Evolutionary conservation across 257 asterid species (phyloP), one percentile per base, ranked within the genome.

Genomic region (Euphrasia confusa): DNA sequence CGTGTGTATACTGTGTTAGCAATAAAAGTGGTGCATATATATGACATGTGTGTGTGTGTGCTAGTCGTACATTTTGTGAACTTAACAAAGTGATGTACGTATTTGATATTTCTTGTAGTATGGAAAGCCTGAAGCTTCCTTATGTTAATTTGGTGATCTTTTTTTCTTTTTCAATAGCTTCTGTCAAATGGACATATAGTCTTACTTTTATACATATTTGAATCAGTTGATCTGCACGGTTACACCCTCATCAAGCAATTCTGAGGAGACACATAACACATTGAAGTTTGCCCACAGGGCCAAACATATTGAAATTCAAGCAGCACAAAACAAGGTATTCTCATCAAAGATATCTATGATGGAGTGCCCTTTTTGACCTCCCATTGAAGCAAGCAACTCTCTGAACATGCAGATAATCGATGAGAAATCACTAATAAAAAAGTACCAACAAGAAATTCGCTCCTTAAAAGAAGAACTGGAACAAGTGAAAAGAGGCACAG

Each of bases 251-350:
- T 89, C 96, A 63, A 87, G 99, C 86, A 87, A 83, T 72, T 79
- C 97, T 58, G 99, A 93, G 78, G 99, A 93, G 89, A 89, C 99
- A 42, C 99, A 89, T 72, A 89, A 93, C 79, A 93, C 99, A 53
- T 75, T 93, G 76, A 93, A 93, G 83, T 93, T 93, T 78, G 99
- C 99, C 35, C 99, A 93, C 71, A 95, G 97, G 75, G 85, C 99
- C 72, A 93, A 93, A 74, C 97, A 93, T 74, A 85, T 93, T 69
- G 99, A 93, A 82, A 86, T 93, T 71, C 91, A 85, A 81, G 89
- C 99, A 70, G 81, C 95, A 32, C 96, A 89, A 71, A 93, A 93
- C 82, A 93, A 85, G 96, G 99, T 87, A 69, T 70, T 68, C 27
- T 52, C 73, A 60, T 62, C 37, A 10, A 50, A 50, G 52, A 70